Evolutionary conservation across 345 rosid species (phyloP).

Genomic region (Boechera retrofracta): DNA sequence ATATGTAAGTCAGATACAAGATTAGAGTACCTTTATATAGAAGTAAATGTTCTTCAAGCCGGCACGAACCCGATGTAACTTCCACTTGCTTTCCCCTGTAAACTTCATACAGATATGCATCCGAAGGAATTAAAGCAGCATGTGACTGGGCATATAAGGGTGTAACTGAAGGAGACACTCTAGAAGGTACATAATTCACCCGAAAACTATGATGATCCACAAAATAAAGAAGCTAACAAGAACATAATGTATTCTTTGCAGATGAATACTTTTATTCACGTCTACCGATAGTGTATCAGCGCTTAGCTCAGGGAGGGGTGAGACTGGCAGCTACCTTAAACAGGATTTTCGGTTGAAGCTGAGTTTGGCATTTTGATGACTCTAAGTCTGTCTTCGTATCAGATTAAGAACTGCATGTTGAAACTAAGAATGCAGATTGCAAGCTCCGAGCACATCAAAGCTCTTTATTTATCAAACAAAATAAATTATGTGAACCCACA

Average conservation of each 20-base stretch:
- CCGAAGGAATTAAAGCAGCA: conserved; percentile 81
- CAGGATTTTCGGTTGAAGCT: conserved; percentile 55
- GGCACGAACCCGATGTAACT: background rate
- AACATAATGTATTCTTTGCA: conserved; percentile 44
- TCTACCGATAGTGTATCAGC: conserved; percentile 60
- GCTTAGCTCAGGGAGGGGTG: conserved; percentile 88
- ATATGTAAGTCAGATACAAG: conserved; percentile 54
- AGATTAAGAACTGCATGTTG: background rate
- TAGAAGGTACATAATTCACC: conserved; percentile 54
- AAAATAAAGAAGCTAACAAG: conserved; percentile 4
- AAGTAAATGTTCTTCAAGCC: conserved; percentile 21
- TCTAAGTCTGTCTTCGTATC: background rate
- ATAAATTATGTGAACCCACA: conserved; percentile 21
- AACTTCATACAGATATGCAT: conserved; percentile 64
- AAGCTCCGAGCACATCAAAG: background rate
- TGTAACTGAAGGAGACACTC: conserved; percentile 56
- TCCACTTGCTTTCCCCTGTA: conserved; percentile 5
- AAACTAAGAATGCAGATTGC: conserved; percentile 3
- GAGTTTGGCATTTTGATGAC: background rate
- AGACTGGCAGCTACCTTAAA: conserved; percentile 85
- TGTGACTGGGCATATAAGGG: conserved; percentile 94
- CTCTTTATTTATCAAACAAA: conserved; percentile 19
- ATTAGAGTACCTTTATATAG: conserved; percentile 12
- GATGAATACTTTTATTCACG: conserved; percentile 83
- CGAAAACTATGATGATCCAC: conserved; percentile 1